Evolutionary conservation across 1,284 basidiomycete species (phyloP).

Genomic region (Cryptococcus sp.): DNA sequence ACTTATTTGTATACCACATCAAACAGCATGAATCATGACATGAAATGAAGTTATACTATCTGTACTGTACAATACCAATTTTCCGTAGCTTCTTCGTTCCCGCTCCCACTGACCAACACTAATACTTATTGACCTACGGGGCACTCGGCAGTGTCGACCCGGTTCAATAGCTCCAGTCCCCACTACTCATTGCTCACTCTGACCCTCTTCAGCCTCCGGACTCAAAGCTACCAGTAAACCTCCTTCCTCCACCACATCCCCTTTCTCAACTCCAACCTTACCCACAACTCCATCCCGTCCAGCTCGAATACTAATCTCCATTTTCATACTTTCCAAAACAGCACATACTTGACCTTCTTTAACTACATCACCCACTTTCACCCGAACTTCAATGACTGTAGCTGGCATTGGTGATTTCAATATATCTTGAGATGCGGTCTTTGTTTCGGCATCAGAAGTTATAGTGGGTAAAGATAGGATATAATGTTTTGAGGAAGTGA

Average conservation of each 20-base stretch:
- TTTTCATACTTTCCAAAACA: constrained; percentile 94
- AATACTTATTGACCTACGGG: too few species aligned
- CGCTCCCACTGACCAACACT: too few species aligned
- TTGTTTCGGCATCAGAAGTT: neutral
- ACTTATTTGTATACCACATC: constrained; percentile 2
- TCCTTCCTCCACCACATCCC: constrained; percentile 85
- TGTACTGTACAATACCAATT: too few species aligned
- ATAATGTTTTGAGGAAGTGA: constrained; percentile 27
- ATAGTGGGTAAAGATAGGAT: constrained; percentile 10
- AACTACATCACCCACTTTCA: constrained; percentile 69
- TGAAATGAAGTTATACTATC: too few species aligned
- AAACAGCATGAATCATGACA: neutral
- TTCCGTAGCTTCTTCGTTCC: too few species aligned
- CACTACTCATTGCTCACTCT: neutral
- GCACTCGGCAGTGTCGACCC: too few species aligned
- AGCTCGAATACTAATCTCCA: constrained; percentile 78
- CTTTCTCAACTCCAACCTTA: constrained; percentile 67
- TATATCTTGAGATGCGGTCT: constrained; percentile 12
- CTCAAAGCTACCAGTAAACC: constrained; percentile 62
- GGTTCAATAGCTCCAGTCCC: too few species aligned
- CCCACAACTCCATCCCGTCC: constrained; percentile 63
- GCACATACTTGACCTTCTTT: constrained; percentile 73
- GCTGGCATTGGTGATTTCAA: constrained; percentile 74
- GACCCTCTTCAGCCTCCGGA: constrained; percentile 5
- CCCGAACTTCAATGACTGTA: constrained; percentile 77